phyloP scores from a whole-genome alignment of 148 eudicot species.

The Camellia sinensis region DNA sequence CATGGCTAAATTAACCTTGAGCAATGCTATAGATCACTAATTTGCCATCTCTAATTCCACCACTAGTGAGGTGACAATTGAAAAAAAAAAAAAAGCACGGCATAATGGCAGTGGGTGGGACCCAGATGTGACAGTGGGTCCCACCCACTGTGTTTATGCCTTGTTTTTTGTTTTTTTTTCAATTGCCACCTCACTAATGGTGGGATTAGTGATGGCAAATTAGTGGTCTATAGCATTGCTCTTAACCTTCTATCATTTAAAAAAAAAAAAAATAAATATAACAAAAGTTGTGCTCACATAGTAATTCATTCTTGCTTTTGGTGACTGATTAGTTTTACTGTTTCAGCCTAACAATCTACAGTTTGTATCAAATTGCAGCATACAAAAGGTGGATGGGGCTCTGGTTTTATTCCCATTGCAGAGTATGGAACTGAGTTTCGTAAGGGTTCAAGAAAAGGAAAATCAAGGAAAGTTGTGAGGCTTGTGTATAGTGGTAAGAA shows the following conservation, averaged over 20 bases:
- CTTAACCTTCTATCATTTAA: not conserved
- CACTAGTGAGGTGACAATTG: too few species aligned
- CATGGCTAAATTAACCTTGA: not conserved
- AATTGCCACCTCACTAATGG: too few species aligned
- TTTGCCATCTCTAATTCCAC: too few species aligned
- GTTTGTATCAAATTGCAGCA: slow-evolving; percentile 42
- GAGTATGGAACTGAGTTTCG: slow-evolving; percentile 68
- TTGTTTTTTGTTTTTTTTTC: too few species aligned
- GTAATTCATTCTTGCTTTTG: not conserved
- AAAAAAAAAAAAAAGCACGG: too few species aligned
- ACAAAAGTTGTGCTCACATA: not conserved
- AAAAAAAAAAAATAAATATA: not conserved
- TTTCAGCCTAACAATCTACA: not conserved
- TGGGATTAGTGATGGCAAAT: too few species aligned
- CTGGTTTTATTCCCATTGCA: slow-evolving; percentile 74
- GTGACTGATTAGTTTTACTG: not conserved
- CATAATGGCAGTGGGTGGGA: too few species aligned
- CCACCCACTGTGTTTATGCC: too few species aligned
- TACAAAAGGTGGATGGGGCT: slow-evolving; percentile 39
- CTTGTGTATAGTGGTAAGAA: slow-evolving; percentile 75
- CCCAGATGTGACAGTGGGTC: too few species aligned
- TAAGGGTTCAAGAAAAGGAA: slow-evolving; percentile 49
- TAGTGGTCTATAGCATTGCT: too few species aligned
- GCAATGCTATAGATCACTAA: too few species aligned
- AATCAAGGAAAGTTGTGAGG: slow-evolving; percentile 56